phyloP scores from a whole-genome alignment of 1,139 yeast genomes.

The Pichia sp. region DNA sequence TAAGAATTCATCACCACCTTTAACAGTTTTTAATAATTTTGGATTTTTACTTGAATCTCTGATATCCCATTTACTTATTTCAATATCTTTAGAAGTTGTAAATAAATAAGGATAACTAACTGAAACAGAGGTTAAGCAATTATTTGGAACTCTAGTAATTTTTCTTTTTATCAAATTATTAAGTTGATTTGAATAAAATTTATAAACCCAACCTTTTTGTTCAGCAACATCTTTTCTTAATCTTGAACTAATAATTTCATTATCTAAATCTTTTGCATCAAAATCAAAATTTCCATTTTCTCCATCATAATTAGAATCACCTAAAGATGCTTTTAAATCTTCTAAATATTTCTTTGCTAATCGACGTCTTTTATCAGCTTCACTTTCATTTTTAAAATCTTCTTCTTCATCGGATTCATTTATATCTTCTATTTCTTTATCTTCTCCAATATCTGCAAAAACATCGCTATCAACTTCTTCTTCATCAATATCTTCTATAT shows the following conservation, averaged over 20 bases:
- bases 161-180: slow-evolving; percentile 42
- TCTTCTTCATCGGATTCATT: slow-evolving; percentile 56
- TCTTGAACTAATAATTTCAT: slow-evolving; percentile 75
- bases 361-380: slow-evolving; percentile 90
- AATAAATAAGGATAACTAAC: slow-evolving; percentile 57
- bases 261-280: slow-evolving; percentile 89
- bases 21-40: slow-evolving; percentile 52
- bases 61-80: slow-evolving; percentile 73
- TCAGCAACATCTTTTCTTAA: slow-evolving; percentile 87
- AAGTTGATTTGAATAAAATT: slow-evolving; percentile 36
- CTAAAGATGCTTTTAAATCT: slow-evolving; percentile 43
- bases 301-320: slow-evolving; percentile 30
- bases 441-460: slow-evolving; percentile 33
- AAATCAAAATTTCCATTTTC: slow-evolving; percentile 55
- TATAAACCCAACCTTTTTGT: slow-evolving; percentile 73
- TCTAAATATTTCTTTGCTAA: slow-evolving; percentile 90
- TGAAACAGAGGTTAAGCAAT: slow-evolving; percentile 49
- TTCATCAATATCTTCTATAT: slow-evolving; percentile 29
- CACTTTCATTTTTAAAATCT: slow-evolving; percentile 68
- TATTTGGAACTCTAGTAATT: slow-evolving; percentile 47
- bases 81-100: slow-evolving; percentile 79
- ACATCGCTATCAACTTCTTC: slow-evolving; percentile 38
- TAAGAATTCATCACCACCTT: slow-evolving; percentile 50
- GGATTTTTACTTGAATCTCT: slow-evolving; percentile 48
- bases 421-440: slow-evolving; percentile 31